Base-by-base conservation (phyloP, 805 yeast species). In the Ogataea allantospora region DNA sequence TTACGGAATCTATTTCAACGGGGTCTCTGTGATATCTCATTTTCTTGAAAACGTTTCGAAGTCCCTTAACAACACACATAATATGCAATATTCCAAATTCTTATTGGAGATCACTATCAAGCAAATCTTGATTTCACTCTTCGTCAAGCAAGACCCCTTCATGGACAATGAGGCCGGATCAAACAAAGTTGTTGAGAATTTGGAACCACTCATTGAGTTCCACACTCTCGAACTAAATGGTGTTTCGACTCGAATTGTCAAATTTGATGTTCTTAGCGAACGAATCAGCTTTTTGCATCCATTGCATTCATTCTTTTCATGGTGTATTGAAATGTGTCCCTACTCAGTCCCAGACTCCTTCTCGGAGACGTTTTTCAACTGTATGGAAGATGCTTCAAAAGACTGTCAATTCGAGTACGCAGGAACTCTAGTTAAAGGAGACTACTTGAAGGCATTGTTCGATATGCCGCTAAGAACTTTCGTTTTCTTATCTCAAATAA, bases 381-480 rank as follows among this genome's bases (percentile, higher is more conserved):
- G 46, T 30, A 33, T 46, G 6, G 44, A 49, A 17, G 42, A 39
- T 8, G 19, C 43, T 2, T 37, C 35, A 8, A 30, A 27, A 4
- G n/a, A 37, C 6, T 20, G 29, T 15, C 34, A 21, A 5, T 19
- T 22, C 22, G 40, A 40, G 13, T 25, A 33, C 4, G 7, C 24
- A 2, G 16, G 25, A 2, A 9, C 7, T 6, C 15, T 35, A 5
- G 10, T 21, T 7, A 27, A 18, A 7, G 50, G 32, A 11, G 61
- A 58, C 27, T 50, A 54, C 15, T 36, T 49, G 8, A 46, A 55
- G 33, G 59, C 52, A 8, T 53, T 83, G 6, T 74, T 83, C 46
- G 96, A 88, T 46, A 80, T 83, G 46, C 83, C 96, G 0, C 58
- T 93, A 14, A 70, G 95, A 40, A 82, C 89, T 0, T 55, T 88